These are phyloP conservation scores for Artomyces pyxidatus DNA, from an alignment of 768 basidiomycete species.

Conservation along the genomic window DNA sequence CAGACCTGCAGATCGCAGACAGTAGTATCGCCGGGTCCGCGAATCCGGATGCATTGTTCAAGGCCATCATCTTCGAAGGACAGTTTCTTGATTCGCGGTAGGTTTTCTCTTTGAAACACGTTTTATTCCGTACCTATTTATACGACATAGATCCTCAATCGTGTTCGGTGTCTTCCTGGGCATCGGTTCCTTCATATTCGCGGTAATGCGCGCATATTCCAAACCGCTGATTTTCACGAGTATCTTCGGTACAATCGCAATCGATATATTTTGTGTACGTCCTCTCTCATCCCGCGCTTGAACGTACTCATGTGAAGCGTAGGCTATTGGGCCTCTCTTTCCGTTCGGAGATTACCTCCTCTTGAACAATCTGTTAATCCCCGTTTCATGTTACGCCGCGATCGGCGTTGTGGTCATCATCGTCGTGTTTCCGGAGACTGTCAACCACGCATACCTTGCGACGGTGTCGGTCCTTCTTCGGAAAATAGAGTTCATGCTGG, in stretches of 20 bases:
- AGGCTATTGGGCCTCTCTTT: slow-evolving; percentile 43
- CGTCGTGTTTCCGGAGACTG: slow-evolving; percentile 45
- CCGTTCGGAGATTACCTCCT: slow-evolving; percentile 37
- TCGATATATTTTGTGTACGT: slow-evolving; percentile 35
- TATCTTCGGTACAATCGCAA: slow-evolving; percentile 40
- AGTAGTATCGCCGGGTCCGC: slow-evolving; percentile 26
- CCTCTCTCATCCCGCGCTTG: not conserved
- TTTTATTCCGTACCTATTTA: not conserved
- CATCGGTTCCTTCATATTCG: slow-evolving; percentile 36
- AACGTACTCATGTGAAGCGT: not conserved
- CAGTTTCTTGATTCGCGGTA: slow-evolving; percentile 39
- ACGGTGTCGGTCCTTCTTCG: slow-evolving; percentile 24
- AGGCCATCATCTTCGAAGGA: slow-evolving; percentile 38
- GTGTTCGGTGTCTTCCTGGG: slow-evolving; percentile 44
- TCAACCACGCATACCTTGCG: slow-evolving; percentile 34
- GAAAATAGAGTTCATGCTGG: slow-evolving; percentile 22
- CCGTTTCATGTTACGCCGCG: slow-evolving; percentile 39
- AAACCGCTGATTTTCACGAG: slow-evolving; percentile 38
- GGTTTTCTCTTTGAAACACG: slow-evolving; percentile 1
- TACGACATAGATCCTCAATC: slow-evolving; percentile 27
- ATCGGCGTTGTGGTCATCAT: slow-evolving; percentile 37
- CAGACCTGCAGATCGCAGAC: slow-evolving; percentile 17
- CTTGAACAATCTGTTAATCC: slow-evolving; percentile 34
- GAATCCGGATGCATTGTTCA: slow-evolving; percentile 31
- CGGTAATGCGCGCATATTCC: slow-evolving; percentile 36